Evolutionary conservation across 129 eudicot species (phyloP).

Genomic region (Apium graveolens): DNA sequence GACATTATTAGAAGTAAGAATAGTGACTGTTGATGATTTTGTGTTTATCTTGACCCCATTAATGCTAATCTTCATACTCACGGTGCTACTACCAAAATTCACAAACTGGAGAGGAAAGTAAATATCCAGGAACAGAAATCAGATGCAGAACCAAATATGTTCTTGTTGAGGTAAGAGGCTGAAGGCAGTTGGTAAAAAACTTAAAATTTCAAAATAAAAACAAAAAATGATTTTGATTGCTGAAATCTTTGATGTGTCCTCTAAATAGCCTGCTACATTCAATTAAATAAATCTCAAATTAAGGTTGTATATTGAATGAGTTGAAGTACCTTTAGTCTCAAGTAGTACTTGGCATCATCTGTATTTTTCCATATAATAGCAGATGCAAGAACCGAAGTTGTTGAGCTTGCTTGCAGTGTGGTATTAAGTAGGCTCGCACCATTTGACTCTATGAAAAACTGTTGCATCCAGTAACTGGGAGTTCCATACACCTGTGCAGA

Average conservation of each 20-base stretch:
- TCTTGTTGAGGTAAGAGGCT: neutral
- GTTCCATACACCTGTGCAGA: conserved; percentile 69
- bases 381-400: conserved; percentile 56
- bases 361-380: conserved; percentile 51
- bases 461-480: conserved; percentile 97
- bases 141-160: neutral
- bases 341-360: conserved; percentile 33
- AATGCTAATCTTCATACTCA: conserved; percentile 43
- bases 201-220: neutral
- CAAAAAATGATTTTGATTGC: neutral
- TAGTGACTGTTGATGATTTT: conserved; percentile 34
- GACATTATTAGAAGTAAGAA: conserved; percentile 45
- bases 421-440: conserved; percentile 65
- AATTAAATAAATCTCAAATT: neutral
- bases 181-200: neutral
- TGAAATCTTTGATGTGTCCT: neutral
- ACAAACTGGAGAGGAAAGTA: conserved; percentile 43
- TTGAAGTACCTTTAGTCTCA: conserved; percentile 58
- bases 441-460: conserved; percentile 60
- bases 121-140: neutral
- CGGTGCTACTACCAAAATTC: conserved; percentile 50
- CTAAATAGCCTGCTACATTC: neutral
- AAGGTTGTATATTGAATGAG: neutral
- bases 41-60: conserved; percentile 36
- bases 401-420: conserved; percentile 32